Conservation (phyloP, 768 basidiomycete genomes). For the Clitopilus passeckerianus region DNA sequence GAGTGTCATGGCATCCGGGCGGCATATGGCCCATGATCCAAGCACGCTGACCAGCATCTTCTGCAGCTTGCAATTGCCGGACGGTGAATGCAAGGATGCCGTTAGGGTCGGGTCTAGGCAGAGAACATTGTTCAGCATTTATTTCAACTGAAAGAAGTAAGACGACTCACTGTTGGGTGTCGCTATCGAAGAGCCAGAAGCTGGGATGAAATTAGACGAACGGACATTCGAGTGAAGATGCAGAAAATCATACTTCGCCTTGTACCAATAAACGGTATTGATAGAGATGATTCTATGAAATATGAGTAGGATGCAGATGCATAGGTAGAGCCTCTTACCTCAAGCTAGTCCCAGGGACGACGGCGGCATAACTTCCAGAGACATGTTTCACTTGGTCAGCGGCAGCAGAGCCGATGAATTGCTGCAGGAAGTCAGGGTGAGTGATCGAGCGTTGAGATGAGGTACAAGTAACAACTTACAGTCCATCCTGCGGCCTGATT, state of each 20-base stretch:
- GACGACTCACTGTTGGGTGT: conserved; percentile 33
- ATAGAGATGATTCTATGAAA: conserved; percentile 47
- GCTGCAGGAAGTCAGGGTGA: conserved; percentile 16
- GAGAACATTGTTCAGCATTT: neutral
- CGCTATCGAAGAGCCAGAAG: conserved; percentile 58
- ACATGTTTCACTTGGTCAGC: conserved; percentile 36
- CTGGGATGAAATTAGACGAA: conserved; percentile 19
- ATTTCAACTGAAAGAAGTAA: neutral
- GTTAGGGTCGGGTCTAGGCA: conserved; percentile 47
- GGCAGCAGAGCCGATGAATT: conserved; percentile 40
- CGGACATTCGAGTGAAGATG: neutral
- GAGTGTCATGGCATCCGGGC: conserved; percentile 39
- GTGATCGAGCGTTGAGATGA: neutral
- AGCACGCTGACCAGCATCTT: conserved; percentile 52
- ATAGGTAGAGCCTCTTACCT: conserved; percentile 24
- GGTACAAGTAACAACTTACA: conserved; percentile 22
- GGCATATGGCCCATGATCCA: conserved; percentile 65
- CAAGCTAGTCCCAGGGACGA: conserved; percentile 43
- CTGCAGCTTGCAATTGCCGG: conserved; percentile 50
- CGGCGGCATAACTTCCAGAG: conserved; percentile 51
- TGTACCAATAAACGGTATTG: conserved; percentile 62
- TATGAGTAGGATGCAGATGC: neutral
- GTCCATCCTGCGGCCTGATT: conserved; percentile 43
- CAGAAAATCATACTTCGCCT: conserved; percentile 36
- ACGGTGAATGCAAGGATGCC: conserved; percentile 53